Percentiles rank a stretch among this genome's conserved stretches.
Evolutionary conservation across 2,329 filamentous ascomycete species (phyloP).

Genomic region (Fusarium sp.): DNA sequence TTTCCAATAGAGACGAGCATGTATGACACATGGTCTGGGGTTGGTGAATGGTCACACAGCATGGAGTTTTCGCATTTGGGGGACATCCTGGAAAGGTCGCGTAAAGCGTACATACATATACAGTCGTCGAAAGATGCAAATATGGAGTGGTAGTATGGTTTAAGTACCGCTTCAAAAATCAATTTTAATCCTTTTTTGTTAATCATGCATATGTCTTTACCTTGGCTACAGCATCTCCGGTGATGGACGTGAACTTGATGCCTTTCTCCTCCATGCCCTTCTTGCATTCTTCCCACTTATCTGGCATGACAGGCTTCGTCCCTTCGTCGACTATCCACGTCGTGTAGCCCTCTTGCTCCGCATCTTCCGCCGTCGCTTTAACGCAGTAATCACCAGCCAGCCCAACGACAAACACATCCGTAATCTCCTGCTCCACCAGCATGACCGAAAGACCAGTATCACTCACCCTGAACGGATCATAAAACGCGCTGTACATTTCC

Average conservation of each 20-base stretch:
- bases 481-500: conserved; percentile 96
- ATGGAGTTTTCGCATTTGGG: conserved; percentile 50
- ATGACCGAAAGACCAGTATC: conserved; percentile 73
- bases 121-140: conserved; percentile 31
- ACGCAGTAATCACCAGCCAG: conserved; percentile 94
- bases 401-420: conserved; percentile 87
- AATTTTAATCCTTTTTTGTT: conserved; percentile 39
- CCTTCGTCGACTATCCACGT: conserved; percentile 84
- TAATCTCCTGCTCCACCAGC: conserved; percentile 71
- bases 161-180: conserved; percentile 36
- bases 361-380: conserved; percentile 82
- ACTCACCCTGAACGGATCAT: conserved; percentile 78
- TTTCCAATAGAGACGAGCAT: conserved; percentile 36
- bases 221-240: conserved; percentile 39
- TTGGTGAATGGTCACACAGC: conserved; percentile 40
- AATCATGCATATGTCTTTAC: conserved; percentile 35
- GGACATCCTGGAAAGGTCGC: conserved; percentile 46
- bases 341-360: conserved; percentile 78
- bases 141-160: conserved; percentile 30
- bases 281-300: conserved; percentile 67
- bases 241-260: conserved; percentile 69
- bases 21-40: conserved; percentile 37
- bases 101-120: conserved; percentile 44
- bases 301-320: conserved; percentile 77
- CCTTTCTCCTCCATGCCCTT: conserved; percentile 68